Evolutionary conservation across 306 rosid genomes (phyloP).

Genomic region (Medicago arabica): DNA sequence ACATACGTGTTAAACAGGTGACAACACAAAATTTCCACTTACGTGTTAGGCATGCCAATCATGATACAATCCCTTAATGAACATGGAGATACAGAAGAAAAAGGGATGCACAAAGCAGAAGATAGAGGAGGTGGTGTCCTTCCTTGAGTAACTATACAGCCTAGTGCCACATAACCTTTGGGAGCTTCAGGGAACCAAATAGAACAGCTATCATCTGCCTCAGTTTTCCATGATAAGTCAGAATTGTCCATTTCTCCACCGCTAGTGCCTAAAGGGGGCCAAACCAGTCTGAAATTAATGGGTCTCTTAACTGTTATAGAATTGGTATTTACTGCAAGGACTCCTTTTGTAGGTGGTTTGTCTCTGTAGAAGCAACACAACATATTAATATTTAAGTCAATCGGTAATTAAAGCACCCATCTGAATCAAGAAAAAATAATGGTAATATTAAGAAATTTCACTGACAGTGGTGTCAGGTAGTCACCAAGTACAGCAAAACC

Average conservation of each 20-base stretch:
- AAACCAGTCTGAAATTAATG: constrained; percentile 72
- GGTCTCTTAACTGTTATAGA: constrained; percentile 79
- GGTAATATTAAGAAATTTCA: constrained; percentile 35
- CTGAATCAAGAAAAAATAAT: constrained; percentile 26
- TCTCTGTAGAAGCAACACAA: constrained; percentile 65
- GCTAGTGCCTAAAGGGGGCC: constrained; percentile 66
- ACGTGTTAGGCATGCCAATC: constrained; percentile 63
- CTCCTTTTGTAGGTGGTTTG: constrained; percentile 94
- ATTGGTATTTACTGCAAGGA: constrained; percentile 84
- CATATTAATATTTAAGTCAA: constrained; percentile 35
- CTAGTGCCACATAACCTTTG: constrained; percentile 86
- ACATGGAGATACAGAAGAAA: constrained; percentile 78
- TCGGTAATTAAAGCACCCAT: constrained; percentile 22
- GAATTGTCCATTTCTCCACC: constrained; percentile 45
- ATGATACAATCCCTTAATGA: constrained; percentile 80
- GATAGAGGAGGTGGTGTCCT: constrained; percentile 73
- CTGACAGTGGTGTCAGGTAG: constrained; percentile 90
- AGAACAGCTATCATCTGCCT: constrained; percentile 60
- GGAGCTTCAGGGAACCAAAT: constrained; percentile 98
- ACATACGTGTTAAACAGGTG: constrained; percentile 5
- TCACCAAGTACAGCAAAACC: constrained; percentile 97
- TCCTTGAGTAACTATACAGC: constrained; percentile 84
- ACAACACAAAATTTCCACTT: constrained; percentile 48
- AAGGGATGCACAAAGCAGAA: constrained; percentile 75
- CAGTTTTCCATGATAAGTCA: constrained; percentile 37